Evolutionary conservation across 2,329 filamentous ascomycete genomes (phyloP), one percentile per base, ranked within the genome.

Genomic region (Fusarium keratoplasticum): DNA sequence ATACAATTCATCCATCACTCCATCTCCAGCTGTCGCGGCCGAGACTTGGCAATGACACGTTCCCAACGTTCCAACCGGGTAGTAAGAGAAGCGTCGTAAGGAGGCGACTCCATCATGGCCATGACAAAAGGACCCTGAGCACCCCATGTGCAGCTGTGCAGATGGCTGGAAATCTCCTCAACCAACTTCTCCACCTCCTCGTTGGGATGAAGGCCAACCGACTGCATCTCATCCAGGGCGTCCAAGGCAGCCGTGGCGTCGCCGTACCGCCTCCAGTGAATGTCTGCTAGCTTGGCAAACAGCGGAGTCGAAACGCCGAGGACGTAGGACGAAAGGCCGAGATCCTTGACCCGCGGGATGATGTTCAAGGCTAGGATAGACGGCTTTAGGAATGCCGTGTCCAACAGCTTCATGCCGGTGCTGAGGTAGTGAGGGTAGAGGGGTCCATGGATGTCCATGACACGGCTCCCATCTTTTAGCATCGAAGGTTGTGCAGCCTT

Each of bases 301-400:
- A 95, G 89, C 0, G 88, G 84, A 0, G 92, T 93, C 20, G 91
- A 91, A 7, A 90, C 91, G 57, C 93, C 93, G 1, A 96, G 87
- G 8, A 94, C 90, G 77, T 92, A 94, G 0, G 92, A 92, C 1
- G 89, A 88, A 2, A 93, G 87, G 2, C 93, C 93, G 0, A 94
- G 85, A 52, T 87, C 85, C 78, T 93, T 93, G 76, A 95, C 84
- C 9, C 89, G 88, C 0, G 93, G 92, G 1, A 95, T 84, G 29
- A 95, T 82, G 52, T 87, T 86, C 52, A 93, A 86, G 0, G 87
- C 85, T 1, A 93, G 84, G 0, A 87, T 85, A 1, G 93, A 95
- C 0, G 89, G 83, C 13, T 84, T 86, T 11, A 78, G 71, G 67
- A 94, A 95, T 2, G 85, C 83, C 3, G 82, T 84, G 74, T 91